Base-by-base conservation (phyloP, 345 rosid genomes). In the Capsella bursapastoris region DNA sequence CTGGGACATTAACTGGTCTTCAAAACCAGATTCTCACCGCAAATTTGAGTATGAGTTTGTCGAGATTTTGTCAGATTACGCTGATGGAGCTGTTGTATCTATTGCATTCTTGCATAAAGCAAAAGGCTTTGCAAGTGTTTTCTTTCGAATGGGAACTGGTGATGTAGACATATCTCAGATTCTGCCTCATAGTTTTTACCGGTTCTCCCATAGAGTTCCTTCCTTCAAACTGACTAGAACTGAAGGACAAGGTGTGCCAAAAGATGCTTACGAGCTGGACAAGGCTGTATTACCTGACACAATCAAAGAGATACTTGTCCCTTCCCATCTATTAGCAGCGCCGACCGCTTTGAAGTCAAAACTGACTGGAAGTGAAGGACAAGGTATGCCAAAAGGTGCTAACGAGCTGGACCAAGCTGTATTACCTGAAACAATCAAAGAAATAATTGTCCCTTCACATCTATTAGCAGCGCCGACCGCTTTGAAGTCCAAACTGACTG, bases 181-280 rank as follows among this genome's bases (percentile, higher is more conserved):
- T 79, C 60, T 66, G 12, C 76, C 86, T 1, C 53, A 38, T 60
- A 88, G 84, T 79, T 50, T 93, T 18, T 83, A 80, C 48, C 82
- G 90, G 63, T 90, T 93, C 66, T 83, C 97, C 41, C 95, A 91
- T 84, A 83, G 59, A 79, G 55, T 92, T 70, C 91, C 90, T 13
- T 93, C 90, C 34, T 71, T 81, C 64, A 82, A 60, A 68, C 47
- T 89, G 80, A 70, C 78, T 1, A 86, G 87, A 8, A 28, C 73
- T 51, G 91, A 87, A 74, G 77, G 82, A 73, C 67, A 82, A 57
- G 86, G 80, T 72, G 80, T 86, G 55, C 72, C 64, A 55, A 53
- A 67, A 38, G 52, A 68, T 5, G 53, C 73, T 56, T 69, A 69
- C 12, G 73, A 69, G 55, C 64, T 69, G 44, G 64, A 69, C 64